phyloP scores from a whole-genome alignment of 2,329 filamentous ascomycete species.

The Arthrobotrys iridis region DNA sequence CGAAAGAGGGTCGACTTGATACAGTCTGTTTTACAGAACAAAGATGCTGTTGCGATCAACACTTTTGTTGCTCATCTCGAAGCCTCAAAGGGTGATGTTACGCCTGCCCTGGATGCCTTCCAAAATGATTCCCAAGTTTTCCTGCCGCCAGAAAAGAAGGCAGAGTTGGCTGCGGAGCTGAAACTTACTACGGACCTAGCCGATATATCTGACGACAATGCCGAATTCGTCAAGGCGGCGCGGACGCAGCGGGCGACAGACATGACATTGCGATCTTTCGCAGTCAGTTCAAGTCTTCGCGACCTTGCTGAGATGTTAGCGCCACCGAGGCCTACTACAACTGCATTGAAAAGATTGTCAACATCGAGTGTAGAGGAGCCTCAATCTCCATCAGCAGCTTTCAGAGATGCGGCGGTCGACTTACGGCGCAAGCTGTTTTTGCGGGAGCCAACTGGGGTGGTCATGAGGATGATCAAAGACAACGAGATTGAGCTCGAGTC shows the following conservation, averaged over 20 bases:
- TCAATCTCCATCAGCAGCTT: neutral
- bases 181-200: neutral
- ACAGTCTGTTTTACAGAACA: neutral
- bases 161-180: neutral
- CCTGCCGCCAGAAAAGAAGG: neutral
- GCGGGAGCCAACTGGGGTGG: neutral
- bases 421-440: neutral
- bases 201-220: constrained; percentile 5
- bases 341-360: neutral
- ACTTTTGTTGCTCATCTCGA: neutral
- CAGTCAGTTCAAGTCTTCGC: neutral
- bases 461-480: constrained; percentile 16
- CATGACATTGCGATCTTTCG: neutral
- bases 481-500: constrained; percentile 8
- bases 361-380: neutral
- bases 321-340: neutral
- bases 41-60: neutral
- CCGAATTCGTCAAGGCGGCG: neutral
- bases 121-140: neutral
- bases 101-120: neutral
- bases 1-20: neutral
- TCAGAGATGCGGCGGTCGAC: neutral
- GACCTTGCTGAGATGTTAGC: neutral
- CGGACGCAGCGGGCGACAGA: neutral
- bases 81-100: neutral